Percentiles rank a stretch among this genome's conserved stretches.
Conservation (phyloP, 176 grass and related monocot species). For the sorghum (Sorghum bicolor) region Sorghum_bicolor_NCBIv3 NC_012876.2:1400501-1401000, state of each 20-base stretch:
- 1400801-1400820: background rate
- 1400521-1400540: too few species aligned
- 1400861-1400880: background rate
- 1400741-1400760: background rate
- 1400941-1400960: background rate
- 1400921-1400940: background rate
- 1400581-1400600: too few species aligned
- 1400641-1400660: too few species aligned
- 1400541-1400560: too few species aligned
- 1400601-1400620: too few species aligned
- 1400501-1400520: too few species aligned
- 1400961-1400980: background rate
- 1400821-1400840: background rate
- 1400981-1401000: background rate
- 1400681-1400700: too few species aligned
- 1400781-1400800: background rate
- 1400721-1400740: background rate
- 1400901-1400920: background rate
- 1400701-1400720: background rate
- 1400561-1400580: too few species aligned
- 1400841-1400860: background rate
- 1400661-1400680: too few species aligned
- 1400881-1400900: background rate
- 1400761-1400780: background rate
- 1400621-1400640: too few species aligned